Evolutionary conservation across 768 basidiomycete genomes (phyloP), one percentile per base, ranked within the genome.

Genomic region (Phlebiopsis gigantea): DNA sequence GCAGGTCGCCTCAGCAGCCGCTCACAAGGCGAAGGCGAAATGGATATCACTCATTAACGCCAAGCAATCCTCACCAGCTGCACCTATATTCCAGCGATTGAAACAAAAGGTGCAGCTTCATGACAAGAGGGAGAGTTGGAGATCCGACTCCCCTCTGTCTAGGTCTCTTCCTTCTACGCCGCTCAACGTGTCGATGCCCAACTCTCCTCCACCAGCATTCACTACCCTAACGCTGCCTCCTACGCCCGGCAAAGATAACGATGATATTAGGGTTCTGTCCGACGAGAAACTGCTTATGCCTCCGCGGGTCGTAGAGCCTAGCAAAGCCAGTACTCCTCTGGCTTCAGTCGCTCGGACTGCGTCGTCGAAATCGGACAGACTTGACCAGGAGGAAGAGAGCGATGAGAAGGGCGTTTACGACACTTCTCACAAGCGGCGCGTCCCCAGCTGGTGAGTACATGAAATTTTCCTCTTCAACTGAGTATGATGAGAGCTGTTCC

Each of bases 361-460:
- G 7, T 61, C 61, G 1, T 54, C 58, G 8, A 65, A 46, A 41
- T 59, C 65, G 1, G 54, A 74, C 4, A 73, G 69, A 53, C 61
- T 69, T 50, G 77, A 78, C 31, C 69, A 71, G 26, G 70, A 72
- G 4, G 70, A 51, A 21, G 50, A 73, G 25, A 68, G 70, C n/a
- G 68, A 73, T 0, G 80, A 81, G 42, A 78, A 77, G 63, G 87
- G 85, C 17, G 83, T 88, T 2, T 92, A 91, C 64, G 90, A 93
- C 69, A 84, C 87, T 25, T 92, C 90, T 9, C 75, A 81, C 63
- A 92, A 93, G 69, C 80, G 83, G 63, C 84, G 90, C 19, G 90
- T 92, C 24, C 90, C 90, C 5, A 90, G 89, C 68, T 92, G 90
- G 90, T 88, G 62, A 47, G 82, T 72, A 5, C 30, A 10, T 41